Base-by-base conservation (phyloP, 2,329 filamentous ascomycete genomes). In the Trichoderma koningiopsis region DNA sequence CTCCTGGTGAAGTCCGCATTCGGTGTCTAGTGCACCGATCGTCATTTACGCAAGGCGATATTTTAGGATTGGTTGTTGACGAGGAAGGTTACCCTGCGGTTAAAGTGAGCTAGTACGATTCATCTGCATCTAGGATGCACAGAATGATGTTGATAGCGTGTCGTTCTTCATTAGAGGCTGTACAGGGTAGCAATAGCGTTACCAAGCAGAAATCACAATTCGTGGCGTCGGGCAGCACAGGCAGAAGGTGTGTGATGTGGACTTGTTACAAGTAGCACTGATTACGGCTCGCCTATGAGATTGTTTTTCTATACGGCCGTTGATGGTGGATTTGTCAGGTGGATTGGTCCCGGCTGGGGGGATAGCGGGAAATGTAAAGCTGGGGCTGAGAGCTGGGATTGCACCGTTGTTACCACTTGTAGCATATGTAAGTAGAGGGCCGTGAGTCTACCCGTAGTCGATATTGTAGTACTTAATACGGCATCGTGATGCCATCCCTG, bases 401-500 rank as follows among this genome's bases (percentile, higher is more conserved):
- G 43, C 27, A 13, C 22, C 14, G 7, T 24, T 31, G 31, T 29
- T 65, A 33, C 4, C 22, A 19, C 33, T 35, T 35, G 33, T 35
- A 14, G 33, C 33, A 35, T 35, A 35, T 35, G 33, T 35, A 35
- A 35, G 33, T 35, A 35, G 8, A 33, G 6, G 31, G 8, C 31
- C 31, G 1, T 33, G 7, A 33, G 31, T 33, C 31, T 33, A 2
- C 2, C 13, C 5, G 33, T 33, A 2, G 3, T 35, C 5, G 33
- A 37, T 33, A 13, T 8, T 22, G 37, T 35, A 65, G 37, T n/a
- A 37, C 27, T 27, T 27, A 27, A 27, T 27, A 27, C 27, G 27
- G 37, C 37, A 66, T 49, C 53, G 53, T 24, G 53, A 35, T 49
- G 53, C 27, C 22, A 58, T 57, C 53, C 37, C 62, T 57, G 61